A percentile compares a stretch with the other conserved stretches of the same genome.
Evolutionary conservation across 805 yeast genomes (phyloP).

Genomic region (Cyberlindnera bimundalis): DNA sequence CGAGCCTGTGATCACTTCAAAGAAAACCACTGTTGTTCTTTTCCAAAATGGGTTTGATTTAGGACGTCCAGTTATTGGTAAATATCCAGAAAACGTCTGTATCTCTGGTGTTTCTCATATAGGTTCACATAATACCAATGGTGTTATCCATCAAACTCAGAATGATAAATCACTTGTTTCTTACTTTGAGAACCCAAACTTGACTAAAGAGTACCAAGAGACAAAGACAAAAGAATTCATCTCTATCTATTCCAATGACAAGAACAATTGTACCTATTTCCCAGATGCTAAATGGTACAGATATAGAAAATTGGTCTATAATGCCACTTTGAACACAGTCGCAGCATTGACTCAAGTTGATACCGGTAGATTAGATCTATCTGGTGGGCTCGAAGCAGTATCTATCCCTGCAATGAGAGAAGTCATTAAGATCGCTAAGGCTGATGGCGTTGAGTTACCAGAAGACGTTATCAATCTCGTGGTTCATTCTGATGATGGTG

Average conservation of each 20-base stretch:
- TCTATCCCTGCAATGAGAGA: constrained; percentile 65
- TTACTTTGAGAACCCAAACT: constrained; percentile 41
- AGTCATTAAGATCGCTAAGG: constrained; percentile 58
- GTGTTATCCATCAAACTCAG: constrained; percentile 42
- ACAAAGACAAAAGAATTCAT: constrained; percentile 42
- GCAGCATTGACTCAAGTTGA: constrained; percentile 59
- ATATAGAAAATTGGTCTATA: constrained; percentile 67
- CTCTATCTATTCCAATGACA: constrained; percentile 42
- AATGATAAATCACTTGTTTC: constrained; percentile 46
- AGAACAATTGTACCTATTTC: constrained; percentile 39
- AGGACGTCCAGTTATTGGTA: constrained; percentile 47
- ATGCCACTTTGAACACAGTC: constrained; percentile 61
- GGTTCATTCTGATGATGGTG: constrained; percentile 56
- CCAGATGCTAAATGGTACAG: constrained; percentile 49
- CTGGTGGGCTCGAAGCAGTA: constrained; percentile 41
- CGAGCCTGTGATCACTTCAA: constrained; percentile 43
- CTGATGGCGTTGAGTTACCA: constrained; percentile 59
- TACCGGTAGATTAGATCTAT: constrained; percentile 47
- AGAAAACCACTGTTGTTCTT: constrained; percentile 48
- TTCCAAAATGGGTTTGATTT: constrained; percentile 64
- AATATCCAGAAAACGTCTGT: constrained; percentile 48
- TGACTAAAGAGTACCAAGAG: constrained; percentile 25
- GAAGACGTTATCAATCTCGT: constrained; percentile 44
- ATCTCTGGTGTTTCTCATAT: constrained; percentile 63
- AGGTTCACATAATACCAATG: constrained; percentile 47